A percentile compares a stretch with the other conserved stretches of the same genome.
Conservation (phyloP, 768 basidiomycete species). For the Agrocybe pediades region DNA sequence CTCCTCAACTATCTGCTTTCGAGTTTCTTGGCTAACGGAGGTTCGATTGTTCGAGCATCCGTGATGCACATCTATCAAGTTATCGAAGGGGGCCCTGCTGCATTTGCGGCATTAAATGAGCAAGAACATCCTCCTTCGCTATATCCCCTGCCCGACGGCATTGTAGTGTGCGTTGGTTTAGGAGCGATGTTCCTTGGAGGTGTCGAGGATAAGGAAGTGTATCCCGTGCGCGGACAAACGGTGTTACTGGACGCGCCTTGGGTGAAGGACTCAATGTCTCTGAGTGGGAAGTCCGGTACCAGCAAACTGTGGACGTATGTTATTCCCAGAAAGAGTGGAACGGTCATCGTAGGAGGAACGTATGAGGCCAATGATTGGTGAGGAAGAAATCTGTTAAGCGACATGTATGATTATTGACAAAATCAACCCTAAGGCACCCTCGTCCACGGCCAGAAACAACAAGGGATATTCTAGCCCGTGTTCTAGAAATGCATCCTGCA, state of each 20-base stretch:
- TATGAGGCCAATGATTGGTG: background rate
- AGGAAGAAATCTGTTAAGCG: too few relatives aligned
- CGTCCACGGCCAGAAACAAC: constrained; percentile 64
- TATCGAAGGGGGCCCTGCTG: constrained; percentile 47
- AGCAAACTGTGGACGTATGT: constrained; percentile 49
- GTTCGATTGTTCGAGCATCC: constrained; percentile 48
- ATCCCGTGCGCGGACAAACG: constrained; percentile 85
- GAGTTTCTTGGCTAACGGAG: constrained; percentile 58
- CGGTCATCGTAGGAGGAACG: constrained; percentile 24
- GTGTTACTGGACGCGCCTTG: constrained; percentile 73
- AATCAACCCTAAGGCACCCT: constrained; percentile 71
- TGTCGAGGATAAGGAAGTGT: constrained; percentile 73
- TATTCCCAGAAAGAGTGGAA: constrained; percentile 62
- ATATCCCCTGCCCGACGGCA: constrained; percentile 45
- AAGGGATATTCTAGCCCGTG: constrained; percentile 54
- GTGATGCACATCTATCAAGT: constrained; percentile 69
- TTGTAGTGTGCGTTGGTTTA: constrained; percentile 74
- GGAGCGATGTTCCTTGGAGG: constrained; percentile 78
- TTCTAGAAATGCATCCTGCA: constrained; percentile 54
- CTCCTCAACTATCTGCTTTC: constrained; percentile 63
- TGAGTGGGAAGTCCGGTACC: constrained; percentile 34
- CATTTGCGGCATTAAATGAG: constrained; percentile 24
- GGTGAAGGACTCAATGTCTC: constrained; percentile 46
- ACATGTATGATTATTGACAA: too few relatives aligned
- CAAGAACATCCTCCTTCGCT: background rate